Base-by-base conservation (phyloP, 148 eudicot species). In the Spergularia bocconei region DNA sequence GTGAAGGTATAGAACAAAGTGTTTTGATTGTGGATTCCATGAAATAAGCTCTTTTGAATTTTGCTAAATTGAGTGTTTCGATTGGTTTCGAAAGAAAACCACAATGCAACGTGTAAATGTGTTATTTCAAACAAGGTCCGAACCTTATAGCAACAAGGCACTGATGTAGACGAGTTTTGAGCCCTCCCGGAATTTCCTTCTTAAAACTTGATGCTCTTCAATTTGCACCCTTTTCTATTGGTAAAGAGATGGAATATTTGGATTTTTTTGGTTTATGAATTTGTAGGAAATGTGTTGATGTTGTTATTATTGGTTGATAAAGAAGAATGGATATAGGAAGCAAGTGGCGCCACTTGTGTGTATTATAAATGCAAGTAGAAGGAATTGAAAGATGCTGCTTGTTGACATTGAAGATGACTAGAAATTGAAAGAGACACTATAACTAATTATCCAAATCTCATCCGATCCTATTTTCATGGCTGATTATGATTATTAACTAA, bases 21-120 rank as follows among this genome's bases (percentile, higher is more conserved):
- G 73, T 1, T 71, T 36, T 56, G 12, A 64, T 44, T 64, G 70
- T 33, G 25, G 62, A 59, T 73, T 79, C 69, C 82, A 79, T 79
- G 56, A 41, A 19, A 44, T 1, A 67, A 73, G 60, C 63, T 20
- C 0, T 33, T 55, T 19, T 8, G 11, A 67, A 29, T 29, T 14
- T 52, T 11, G 41, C 39, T 55, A 48, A 11, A 41, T 14, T 71
- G 54, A 78, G 25, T 78, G 66, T 44, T 44, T 68, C 68, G 68
- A 69, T 69, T 76, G 67, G n/a, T 59, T 10, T 29, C 33, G 33
- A 2, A 29, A 4, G 2, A 2, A 1, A 29, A 29, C 1, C 36
- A 29, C 36, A 29, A 29, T 29, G 36, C 36, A 4, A 29, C 36
- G 36, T 4, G 36, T 29, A 4, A 4, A 29, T 4, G 36, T 4